Evolutionary conservation across 139 green algal genomes (phyloP).

Genomic region (Tetradesmus lagerheimii): DNA sequence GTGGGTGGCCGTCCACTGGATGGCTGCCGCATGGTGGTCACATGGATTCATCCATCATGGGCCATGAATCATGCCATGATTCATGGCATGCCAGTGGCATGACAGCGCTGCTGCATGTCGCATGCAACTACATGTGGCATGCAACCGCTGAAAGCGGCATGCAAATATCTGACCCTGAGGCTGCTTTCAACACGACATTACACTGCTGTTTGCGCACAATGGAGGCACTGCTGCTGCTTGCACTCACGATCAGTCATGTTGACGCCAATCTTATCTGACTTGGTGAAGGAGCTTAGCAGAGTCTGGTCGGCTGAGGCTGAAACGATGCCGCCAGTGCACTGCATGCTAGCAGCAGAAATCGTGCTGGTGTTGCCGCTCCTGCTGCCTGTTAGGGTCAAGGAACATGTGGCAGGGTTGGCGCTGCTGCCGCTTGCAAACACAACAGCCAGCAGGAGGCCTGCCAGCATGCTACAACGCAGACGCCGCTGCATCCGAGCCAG

Average conservation of each 20-base stretch:
- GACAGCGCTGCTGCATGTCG: not conserved
- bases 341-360: not conserved
- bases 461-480: not conserved
- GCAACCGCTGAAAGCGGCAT: too few relatives aligned
- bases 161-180: too few relatives aligned
- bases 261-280: not conserved
- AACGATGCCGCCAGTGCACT: not conserved
- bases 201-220: too few relatives aligned
- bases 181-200: too few relatives aligned
- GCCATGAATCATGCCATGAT: too few relatives aligned
- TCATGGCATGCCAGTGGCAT: too few relatives aligned
- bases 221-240: too few relatives aligned
- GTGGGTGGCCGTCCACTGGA: too few relatives aligned
- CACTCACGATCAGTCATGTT: not conserved
- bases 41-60: too few relatives aligned
- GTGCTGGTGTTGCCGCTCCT: not conserved
- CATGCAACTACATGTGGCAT: not conserved
- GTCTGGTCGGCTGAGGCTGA: not conserved
- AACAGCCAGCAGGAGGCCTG: not conserved
- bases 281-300: not conserved
- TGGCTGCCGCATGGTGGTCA: too few relatives aligned
- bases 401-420: not conserved
- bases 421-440: not conserved
- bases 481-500: not conserved
- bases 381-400: not conserved